These are phyloP conservation scores for Dictyostelium firmibasis DNA, from an alignment of 78 protist genomes.

Conservation along the genomic window DNA sequence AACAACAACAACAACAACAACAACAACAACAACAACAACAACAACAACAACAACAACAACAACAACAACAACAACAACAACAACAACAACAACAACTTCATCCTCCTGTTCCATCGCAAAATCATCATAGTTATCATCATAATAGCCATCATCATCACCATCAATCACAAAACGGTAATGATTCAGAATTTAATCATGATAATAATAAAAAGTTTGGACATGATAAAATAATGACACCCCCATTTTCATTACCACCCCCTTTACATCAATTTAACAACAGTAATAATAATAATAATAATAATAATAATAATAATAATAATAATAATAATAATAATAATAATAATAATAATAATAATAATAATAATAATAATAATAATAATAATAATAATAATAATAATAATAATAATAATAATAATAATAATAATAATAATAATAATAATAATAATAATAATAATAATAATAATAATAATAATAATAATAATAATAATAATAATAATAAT, in stretches of 20 bases:
- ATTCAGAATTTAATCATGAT: not conserved
- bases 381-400: no score
- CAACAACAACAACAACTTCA: not conserved
- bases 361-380: not conserved
- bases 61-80: no score
- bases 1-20: no score
- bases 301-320: not conserved
- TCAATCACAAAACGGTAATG: not conserved
- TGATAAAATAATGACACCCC: not conserved
- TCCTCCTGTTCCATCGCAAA: no score
- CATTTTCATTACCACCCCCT: not conserved
- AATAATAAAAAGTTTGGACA: not conserved
- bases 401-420: no score
- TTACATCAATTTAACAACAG: not conserved
- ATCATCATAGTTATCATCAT: not conserved
- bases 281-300: not conserved
- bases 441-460: no score
- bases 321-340: not conserved
- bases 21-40: no score
- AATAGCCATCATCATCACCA: not conserved
- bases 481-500: no score
- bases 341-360: not conserved
- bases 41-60: no score
- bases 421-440: no score
- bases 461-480: no score